Percentiles rank a stretch among this genome's conserved stretches.
Evolutionary conservation across 116 monocot genomes (phyloP).

Genomic region (Trichopus zeylanicus): DNA sequence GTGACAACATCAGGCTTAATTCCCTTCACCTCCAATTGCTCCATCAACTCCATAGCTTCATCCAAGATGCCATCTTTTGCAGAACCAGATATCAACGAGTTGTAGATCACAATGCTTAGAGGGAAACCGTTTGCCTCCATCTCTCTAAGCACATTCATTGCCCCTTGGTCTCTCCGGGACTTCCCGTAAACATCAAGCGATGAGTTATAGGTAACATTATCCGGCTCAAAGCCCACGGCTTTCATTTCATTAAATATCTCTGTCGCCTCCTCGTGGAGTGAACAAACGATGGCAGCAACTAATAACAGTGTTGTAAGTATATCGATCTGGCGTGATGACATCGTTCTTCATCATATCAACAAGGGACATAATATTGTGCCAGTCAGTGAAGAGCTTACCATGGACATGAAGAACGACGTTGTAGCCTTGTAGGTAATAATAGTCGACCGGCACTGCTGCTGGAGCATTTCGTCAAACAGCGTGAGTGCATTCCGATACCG

Average conservation of each 20-base stretch:
- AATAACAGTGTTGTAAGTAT: constrained; percentile 94
- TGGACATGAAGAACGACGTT: constrained; percentile 80
- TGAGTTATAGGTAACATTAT: constrained; percentile 85
- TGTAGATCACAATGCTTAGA: constrained; percentile 68
- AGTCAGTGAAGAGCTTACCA: constrained; percentile 61
- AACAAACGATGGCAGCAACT: constrained; percentile 70
- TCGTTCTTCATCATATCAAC: constrained; percentile 56
- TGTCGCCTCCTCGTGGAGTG: constrained; percentile 54
- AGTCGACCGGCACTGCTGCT: constrained; percentile 50
- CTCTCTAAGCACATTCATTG: constrained; percentile 47
- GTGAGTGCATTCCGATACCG: constrained; percentile 55
- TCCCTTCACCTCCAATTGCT: constrained; percentile 70
- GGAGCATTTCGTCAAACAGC: constrained; percentile 52
- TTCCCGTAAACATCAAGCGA: constrained; percentile 90
- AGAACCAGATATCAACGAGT: constrained; percentile 75
- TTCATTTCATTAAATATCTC: constrained; percentile 77
- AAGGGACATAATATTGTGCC: constrained; percentile 45
- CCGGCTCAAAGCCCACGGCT: constrained; percentile 46
- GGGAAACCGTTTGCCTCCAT: constrained; percentile 64
- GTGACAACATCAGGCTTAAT: constrained; percentile 80
- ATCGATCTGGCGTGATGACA: constrained; percentile 53
- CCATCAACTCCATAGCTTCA: constrained; percentile 65
- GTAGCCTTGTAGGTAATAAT: constrained; percentile 75
- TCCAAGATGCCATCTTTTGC: constrained; percentile 80
- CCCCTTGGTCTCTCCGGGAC: constrained; percentile 58